Percentiles rank a stretch among this genome's conserved stretches.
Evolutionary conservation across 2,329 filamentous ascomycete genomes (phyloP).

Genomic region (Helotiales sp.): DNA sequence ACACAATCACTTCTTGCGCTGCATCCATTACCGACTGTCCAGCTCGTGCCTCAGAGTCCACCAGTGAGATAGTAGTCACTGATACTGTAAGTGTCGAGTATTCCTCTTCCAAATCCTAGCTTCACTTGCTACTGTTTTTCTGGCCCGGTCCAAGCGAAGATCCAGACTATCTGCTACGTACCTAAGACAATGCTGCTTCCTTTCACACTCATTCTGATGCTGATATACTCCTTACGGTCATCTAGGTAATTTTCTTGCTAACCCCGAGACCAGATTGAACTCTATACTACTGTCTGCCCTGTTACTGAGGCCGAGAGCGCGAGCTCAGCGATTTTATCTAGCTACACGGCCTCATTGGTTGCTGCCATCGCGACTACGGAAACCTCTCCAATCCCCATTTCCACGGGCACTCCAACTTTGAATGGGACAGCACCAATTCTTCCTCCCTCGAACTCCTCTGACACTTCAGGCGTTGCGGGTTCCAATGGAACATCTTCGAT

Average conservation of each 20-base stretch:
- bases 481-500: background rate
- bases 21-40: slow-evolving; percentile 44
- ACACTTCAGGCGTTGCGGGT: no score
- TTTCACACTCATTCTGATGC: no score
- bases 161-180: no score
- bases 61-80: slow-evolving; percentile 37
- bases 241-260: no score
- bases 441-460: background rate
- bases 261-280: background rate
- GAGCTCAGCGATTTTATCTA: background rate
- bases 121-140: no score
- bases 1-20: slow-evolving; percentile 20
- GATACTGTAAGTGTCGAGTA: slow-evolving; percentile 37
- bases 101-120: no score
- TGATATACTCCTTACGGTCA: no score
- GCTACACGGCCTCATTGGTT: background rate
- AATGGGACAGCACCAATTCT: background rate
- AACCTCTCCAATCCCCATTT: background rate
- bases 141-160: no score
- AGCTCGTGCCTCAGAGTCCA: slow-evolving; percentile 25
- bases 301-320: background rate
- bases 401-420: background rate
- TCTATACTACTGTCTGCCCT: background rate
- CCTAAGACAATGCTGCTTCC: no score
- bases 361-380: background rate